Conservation (phyloP, 768 basidiomycete species). For the Termitomyces sp. region DNA sequence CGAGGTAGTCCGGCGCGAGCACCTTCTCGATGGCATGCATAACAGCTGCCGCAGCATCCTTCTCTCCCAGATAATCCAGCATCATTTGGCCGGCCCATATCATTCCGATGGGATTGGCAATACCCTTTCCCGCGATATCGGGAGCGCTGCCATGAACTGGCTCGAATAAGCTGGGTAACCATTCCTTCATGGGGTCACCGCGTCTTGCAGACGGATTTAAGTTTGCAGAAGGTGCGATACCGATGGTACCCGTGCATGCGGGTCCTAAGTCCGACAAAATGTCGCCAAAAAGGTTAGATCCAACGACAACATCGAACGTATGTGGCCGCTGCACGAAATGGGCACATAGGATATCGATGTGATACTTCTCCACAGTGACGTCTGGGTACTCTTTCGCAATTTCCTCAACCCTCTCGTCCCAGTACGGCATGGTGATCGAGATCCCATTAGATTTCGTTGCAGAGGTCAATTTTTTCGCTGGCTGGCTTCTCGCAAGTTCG, state of each 20-base stretch:
- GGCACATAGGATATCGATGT: constrained; percentile 47
- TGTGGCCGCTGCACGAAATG: constrained; percentile 41
- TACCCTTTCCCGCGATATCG: constrained; percentile 48
- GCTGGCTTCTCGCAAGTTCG: constrained; percentile 41
- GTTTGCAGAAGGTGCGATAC: constrained; percentile 49
- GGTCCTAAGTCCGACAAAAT: constrained; percentile 54
- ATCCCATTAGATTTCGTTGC: constrained; percentile 51
- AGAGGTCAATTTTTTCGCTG: constrained; percentile 43
- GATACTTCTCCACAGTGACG: constrained; percentile 39
- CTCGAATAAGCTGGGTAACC: constrained; percentile 46
- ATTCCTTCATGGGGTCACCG: constrained; percentile 27
- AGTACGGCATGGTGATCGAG: constrained; percentile 42
- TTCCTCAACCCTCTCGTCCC: constrained; percentile 40
- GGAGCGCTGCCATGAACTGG: constrained; percentile 55
- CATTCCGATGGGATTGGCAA: constrained; percentile 51
- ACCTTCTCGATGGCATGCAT: constrained; percentile 36
- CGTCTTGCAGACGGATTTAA: constrained; percentile 32
- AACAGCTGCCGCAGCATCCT: constrained; percentile 30
- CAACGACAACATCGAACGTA: constrained; percentile 49
- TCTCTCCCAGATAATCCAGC: constrained; percentile 36
- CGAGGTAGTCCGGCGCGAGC: constrained; percentile 19
- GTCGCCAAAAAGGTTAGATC: constrained; percentile 50
- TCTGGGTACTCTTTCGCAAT: constrained; percentile 48
- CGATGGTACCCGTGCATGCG: constrained; percentile 48
- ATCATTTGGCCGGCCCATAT: constrained; percentile 57